phyloP scores from a whole-genome alignment of 164 flowering plant species.

The Houttuynia cordata region DNA sequence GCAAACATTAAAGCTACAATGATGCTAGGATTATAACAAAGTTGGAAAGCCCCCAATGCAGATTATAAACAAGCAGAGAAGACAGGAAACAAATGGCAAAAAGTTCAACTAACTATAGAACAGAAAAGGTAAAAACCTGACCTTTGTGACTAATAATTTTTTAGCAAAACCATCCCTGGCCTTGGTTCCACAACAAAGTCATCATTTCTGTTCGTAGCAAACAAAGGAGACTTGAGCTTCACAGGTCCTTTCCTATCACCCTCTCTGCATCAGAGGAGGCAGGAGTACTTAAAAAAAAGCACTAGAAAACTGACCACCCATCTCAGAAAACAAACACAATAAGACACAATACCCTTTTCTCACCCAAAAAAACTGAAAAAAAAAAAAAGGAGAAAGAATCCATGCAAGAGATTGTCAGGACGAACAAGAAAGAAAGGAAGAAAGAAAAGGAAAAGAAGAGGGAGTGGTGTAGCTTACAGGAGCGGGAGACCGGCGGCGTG shows the following conservation, averaged over 20 bases:
- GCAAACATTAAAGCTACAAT: no score
- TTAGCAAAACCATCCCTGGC: constrained; percentile 66
- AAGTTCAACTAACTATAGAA: no score
- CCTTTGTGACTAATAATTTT: constrained; percentile 24
- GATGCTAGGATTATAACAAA: no score
- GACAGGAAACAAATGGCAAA: not conserved
- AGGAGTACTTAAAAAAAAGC: not conserved
- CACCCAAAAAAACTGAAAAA: no score
- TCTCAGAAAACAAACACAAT: no score
- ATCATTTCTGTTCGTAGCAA: constrained; percentile 30
- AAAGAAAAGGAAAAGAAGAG: not conserved
- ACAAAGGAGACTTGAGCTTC: constrained; percentile 34
- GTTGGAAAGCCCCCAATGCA: no score
- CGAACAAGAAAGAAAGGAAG: no score
- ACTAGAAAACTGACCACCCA: no score
- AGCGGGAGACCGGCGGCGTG: not conserved
- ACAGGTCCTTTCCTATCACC: constrained; percentile 1
- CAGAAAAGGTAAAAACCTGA: constrained; percentile 28
- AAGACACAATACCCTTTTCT: no score
- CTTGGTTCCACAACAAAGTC: constrained; percentile 14
- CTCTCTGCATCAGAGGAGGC: not conserved
- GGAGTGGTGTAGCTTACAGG: not conserved
- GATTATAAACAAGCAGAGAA: not conserved
- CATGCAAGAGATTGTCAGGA: not conserved
- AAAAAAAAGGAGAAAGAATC: no score